Conservation (phyloP, 108 stramenopile species). For the Nitzschia inconspicua region DNA sequence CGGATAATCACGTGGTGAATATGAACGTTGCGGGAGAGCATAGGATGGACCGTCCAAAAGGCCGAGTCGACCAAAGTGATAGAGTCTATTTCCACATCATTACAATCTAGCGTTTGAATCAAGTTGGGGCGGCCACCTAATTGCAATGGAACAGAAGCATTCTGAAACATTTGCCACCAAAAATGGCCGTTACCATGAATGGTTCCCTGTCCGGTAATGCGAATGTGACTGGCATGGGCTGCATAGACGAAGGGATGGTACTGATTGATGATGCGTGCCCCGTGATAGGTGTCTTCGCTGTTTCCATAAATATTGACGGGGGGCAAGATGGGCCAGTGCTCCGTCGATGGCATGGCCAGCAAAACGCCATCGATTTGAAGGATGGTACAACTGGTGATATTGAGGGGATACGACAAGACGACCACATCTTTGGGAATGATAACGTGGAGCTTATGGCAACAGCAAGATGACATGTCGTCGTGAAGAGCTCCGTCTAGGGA, state of each 20-base stretch:
- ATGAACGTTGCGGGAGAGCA: constrained; percentile 24
- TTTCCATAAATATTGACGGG: constrained; percentile 26
- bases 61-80: constrained; percentile 27
- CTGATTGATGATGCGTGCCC: too few relatives aligned
- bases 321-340: constrained; percentile 23
- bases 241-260: constrained; percentile 29
- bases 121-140: constrained; percentile 23
- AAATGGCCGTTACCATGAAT: constrained; percentile 32
- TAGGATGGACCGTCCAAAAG: constrained; percentile 48
- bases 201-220: constrained; percentile 23
- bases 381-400: constrained; percentile 25
- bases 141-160: neutral
- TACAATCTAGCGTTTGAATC: constrained; percentile 25
- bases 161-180: constrained; percentile 25
- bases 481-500: neutral
- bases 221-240: constrained; percentile 12
- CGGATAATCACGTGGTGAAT: constrained; percentile 26
- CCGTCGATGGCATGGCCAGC: constrained; percentile 6
- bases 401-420: constrained; percentile 18
- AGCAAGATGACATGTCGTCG: neutral
- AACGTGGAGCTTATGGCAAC: too few relatives aligned
- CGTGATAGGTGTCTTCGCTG: constrained; percentile 11
- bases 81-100: constrained; percentile 5
- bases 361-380: constrained; percentile 23
- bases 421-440: constrained; percentile 3